These are phyloP conservation scores for Aphanomyces astaci DNA, from an alignment of 352 stramenopile species.

Conservation along the genomic window DNA sequence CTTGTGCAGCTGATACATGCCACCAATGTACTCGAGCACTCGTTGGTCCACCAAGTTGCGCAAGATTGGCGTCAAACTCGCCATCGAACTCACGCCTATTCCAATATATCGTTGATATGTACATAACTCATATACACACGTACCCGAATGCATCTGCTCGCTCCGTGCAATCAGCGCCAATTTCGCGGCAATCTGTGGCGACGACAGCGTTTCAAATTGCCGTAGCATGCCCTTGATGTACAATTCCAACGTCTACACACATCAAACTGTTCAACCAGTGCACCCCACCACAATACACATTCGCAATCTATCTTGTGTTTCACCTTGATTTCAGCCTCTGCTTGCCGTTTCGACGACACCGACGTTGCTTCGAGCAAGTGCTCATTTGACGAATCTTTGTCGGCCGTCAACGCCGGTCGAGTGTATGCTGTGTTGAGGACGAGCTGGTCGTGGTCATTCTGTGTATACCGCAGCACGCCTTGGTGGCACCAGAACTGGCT, in stretches of 20 bases:
- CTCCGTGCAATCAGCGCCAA: conserved; percentile 81
- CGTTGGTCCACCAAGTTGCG: conserved; percentile 56
- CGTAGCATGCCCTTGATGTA: conserved; percentile 95
- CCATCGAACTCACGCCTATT: conserved; percentile 79
- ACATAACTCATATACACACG: background rate
- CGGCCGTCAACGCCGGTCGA: conserved; percentile 38
- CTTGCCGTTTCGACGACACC: conserved; percentile 85
- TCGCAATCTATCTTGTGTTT: background rate
- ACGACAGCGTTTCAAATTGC: conserved; percentile 87
- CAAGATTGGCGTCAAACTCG: conserved; percentile 57
- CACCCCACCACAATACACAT: background rate
- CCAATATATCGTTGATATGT: conserved; percentile 18
- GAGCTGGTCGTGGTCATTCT: background rate
- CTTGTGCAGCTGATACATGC: conserved; percentile 58
- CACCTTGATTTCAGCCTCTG: conserved; percentile 85
- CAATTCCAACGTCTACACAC: conserved; percentile 84
- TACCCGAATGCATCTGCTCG: background rate
- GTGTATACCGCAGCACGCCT: conserved; percentile 47
- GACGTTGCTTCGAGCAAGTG: conserved; percentile 68
- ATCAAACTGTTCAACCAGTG: too few relatives aligned
- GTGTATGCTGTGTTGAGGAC: conserved; percentile 23
- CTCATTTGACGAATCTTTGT: conserved; percentile 37
- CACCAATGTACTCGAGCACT: conserved; percentile 56
- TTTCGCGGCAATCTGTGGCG: conserved; percentile 93
- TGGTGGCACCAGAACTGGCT: conserved; percentile 65